A percentile compares a stretch with the other conserved stretches of the same genome.
phyloP scores from a whole-genome alignment of 73 alveolate genomes.

The Tetrahymena borealis region DNA sequence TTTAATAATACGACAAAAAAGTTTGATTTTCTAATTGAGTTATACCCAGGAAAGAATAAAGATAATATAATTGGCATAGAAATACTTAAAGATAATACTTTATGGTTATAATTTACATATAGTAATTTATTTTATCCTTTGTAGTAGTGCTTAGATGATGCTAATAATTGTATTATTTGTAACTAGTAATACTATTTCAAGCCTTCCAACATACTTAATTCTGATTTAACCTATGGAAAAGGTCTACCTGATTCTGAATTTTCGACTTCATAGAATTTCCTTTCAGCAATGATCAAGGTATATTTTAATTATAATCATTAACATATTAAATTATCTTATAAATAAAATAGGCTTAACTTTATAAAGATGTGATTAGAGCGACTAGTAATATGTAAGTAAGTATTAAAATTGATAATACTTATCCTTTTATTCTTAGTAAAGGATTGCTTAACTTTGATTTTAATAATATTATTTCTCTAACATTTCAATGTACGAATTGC shows the following conservation, averaged over 20 bases:
- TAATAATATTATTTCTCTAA: background rate
- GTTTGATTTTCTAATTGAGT: background rate
- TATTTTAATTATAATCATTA: background rate
- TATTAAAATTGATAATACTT: background rate
- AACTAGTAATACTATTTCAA: background rate
- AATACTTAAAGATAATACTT: background rate
- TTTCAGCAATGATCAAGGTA: background rate
- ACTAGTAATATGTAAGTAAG: background rate
- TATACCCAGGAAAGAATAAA: background rate
- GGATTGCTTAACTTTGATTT: background rate
- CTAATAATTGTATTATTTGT: background rate
- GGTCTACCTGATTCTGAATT: background rate
- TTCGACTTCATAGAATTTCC: background rate
- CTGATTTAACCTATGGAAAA: background rate
- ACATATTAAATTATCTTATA: background rate
- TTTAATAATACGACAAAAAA: background rate
- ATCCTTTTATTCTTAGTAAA: background rate
- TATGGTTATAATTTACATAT: background rate
- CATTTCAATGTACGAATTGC: background rate
- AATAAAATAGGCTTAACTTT: background rate
- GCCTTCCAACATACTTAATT: background rate
- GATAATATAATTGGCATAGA: background rate
- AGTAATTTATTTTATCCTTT: background rate
- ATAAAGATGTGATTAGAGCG: background rate
- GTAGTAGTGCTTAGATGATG: background rate